These are phyloP conservation scores for Canna indica DNA, from an alignment of 176 grass and related monocot genomes.

Conservation along the genomic window DNA sequence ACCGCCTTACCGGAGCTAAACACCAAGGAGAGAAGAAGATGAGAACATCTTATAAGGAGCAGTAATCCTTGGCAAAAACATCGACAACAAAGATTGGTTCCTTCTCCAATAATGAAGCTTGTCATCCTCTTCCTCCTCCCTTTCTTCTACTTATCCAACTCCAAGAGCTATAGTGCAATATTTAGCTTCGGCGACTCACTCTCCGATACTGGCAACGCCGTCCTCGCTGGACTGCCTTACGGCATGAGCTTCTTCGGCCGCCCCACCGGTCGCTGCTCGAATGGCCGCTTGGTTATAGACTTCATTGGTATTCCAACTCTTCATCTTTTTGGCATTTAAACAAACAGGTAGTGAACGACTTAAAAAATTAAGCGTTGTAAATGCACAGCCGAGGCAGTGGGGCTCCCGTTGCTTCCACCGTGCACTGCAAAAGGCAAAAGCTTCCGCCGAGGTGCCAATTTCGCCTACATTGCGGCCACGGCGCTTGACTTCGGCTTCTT, in stretches of 20 bases:
- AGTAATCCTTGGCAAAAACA: background rate
- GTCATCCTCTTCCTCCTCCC: slow-evolving; percentile 13
- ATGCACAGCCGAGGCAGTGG: slow-evolving; percentile 53
- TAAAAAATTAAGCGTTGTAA: background rate
- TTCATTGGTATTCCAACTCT: slow-evolving; percentile 40
- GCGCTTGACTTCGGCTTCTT: slow-evolving; percentile 64
- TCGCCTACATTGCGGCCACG: slow-evolving; percentile 68
- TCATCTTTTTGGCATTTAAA: background rate
- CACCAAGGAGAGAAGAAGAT: background rate
- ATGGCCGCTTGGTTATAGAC: slow-evolving; percentile 71
- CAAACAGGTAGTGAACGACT: background rate
- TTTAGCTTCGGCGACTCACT: slow-evolving; percentile 88
- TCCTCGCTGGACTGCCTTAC: slow-evolving; percentile 44
- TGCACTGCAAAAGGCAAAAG: slow-evolving; percentile 42
- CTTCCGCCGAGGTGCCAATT: slow-evolving; percentile 83
- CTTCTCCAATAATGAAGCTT: too few species aligned
- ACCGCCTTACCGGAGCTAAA: too few species aligned
- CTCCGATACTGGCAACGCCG: slow-evolving; percentile 68
- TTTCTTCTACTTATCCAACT: background rate
- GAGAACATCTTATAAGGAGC: background rate
- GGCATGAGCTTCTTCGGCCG: slow-evolving; percentile 69
- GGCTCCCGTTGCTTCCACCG: slow-evolving; percentile 46
- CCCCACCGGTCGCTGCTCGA: slow-evolving; percentile 66
- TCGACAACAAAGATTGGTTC: background rate
- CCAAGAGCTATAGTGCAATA: slow-evolving; percentile 48